Evolutionary conservation across 108 stramenopile genomes (phyloP).

Genomic region (Fragilaria crotonensis): DNA sequence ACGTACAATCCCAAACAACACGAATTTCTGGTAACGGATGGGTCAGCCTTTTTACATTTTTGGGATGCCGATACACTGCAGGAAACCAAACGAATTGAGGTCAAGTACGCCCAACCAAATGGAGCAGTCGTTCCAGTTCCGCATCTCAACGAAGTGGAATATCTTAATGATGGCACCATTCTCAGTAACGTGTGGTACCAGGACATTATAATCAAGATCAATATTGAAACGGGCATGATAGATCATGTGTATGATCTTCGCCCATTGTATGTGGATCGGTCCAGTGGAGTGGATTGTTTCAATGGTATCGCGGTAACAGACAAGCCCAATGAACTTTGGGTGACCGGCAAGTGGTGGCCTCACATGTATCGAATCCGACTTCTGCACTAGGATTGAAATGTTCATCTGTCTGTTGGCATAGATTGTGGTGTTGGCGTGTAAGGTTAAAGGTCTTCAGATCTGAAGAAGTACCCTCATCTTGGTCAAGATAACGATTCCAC

Average conservation of each 20-base stretch:
- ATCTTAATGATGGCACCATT: slow-evolving; percentile 39
- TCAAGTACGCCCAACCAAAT: neutral
- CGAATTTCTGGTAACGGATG: slow-evolving; percentile 70
- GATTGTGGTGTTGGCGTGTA: too few species aligned
- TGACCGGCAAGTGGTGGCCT: slow-evolving; percentile 77
- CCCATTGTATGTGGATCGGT: slow-evolving; percentile 24
- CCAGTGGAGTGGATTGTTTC: slow-evolving; percentile 36
- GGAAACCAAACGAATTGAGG: slow-evolving; percentile 18
- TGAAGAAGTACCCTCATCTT: too few species aligned
- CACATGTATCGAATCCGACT: slow-evolving; percentile 61
- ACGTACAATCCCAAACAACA: slow-evolving; percentile 43
- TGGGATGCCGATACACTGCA: slow-evolving; percentile 55
- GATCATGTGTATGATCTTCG: slow-evolving; percentile 48
- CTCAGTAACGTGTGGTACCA: slow-evolving; percentile 73
- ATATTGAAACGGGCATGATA: slow-evolving; percentile 50
- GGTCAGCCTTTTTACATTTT: slow-evolving; percentile 39
- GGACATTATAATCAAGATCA: slow-evolving; percentile 56
- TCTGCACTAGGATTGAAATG: too few species aligned
- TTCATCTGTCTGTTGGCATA: too few species aligned
- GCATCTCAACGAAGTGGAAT: slow-evolving; percentile 72
- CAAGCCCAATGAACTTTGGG: slow-evolving; percentile 36
- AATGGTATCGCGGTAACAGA: slow-evolving; percentile 70
- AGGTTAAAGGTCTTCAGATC: too few species aligned
- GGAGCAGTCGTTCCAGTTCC: slow-evolving; percentile 2
- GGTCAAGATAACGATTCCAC: too few species aligned